Conservation (phyloP, 306 rosid species). For the Hippophae tibetana region DNA sequence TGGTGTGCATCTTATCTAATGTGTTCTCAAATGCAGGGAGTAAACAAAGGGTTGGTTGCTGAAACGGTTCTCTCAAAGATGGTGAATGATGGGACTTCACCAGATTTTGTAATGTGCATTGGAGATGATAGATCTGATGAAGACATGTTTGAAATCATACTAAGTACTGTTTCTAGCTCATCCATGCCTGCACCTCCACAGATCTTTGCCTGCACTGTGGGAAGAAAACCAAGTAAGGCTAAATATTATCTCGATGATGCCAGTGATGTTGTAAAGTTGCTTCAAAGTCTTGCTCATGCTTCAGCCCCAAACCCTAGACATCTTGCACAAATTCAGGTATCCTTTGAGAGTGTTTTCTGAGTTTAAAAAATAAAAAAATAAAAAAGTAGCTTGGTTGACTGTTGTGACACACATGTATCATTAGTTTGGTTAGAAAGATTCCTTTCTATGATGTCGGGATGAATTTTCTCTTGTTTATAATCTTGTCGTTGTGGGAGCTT, state of each 20-base stretch:
- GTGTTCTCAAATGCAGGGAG: conserved; percentile 31
- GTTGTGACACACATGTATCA: no score
- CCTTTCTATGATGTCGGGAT: no score
- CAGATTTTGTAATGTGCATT: conserved; percentile 69
- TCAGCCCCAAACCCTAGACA: conserved; percentile 24
- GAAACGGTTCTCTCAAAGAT: conserved; percentile 51
- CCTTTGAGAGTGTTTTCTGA: conserved; percentile 33
- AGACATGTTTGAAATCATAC: conserved; percentile 82
- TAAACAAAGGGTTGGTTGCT: conserved; percentile 56
- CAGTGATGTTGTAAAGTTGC: conserved; percentile 43
- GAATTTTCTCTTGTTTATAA: background rate
- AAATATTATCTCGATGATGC: conserved; percentile 63
- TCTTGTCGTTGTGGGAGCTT: background rate
- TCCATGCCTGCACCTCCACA: conserved; percentile 35
- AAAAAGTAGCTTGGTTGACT: no score
- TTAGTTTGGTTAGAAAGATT: no score
- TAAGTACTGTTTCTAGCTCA: conserved; percentile 26
- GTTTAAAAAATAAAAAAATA: background rate
- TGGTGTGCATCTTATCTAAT: background rate
- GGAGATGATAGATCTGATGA: conserved; percentile 81
- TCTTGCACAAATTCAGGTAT: conserved; percentile 22
- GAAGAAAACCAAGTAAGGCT: conserved; percentile 83
- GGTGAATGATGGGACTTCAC: conserved; percentile 30
- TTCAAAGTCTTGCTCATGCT: conserved; percentile 39
- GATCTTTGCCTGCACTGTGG: conserved; percentile 78